Conservation (phyloP, 352 stramenopile species). For the Discostella stelligera region DNA sequence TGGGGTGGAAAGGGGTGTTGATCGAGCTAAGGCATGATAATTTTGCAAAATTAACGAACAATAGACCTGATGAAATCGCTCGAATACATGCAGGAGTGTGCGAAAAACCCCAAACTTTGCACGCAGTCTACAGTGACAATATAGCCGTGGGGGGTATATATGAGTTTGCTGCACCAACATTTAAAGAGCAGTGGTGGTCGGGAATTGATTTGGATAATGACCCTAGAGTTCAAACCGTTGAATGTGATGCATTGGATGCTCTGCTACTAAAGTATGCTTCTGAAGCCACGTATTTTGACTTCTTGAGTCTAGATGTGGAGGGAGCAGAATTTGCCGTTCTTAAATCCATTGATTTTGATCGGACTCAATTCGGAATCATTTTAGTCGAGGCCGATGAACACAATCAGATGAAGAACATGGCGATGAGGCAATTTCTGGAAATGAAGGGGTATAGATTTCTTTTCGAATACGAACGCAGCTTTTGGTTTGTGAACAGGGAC, state of each 20-base stretch:
- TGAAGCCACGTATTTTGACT: constrained; percentile 35
- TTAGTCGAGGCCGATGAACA: constrained; percentile 21
- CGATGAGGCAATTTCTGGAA: constrained; percentile 3
- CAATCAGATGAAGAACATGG: constrained; percentile 21
- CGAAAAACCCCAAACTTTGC: constrained; percentile 3
- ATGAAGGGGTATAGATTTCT: constrained; percentile 9
- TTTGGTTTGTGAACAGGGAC: constrained; percentile 10
- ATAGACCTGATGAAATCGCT: constrained; percentile 18
- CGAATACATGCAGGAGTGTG: constrained; percentile 15
- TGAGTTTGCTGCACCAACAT: neutral
- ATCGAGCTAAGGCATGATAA: constrained; percentile 19
- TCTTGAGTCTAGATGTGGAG: constrained; percentile 40
- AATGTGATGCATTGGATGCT: constrained; percentile 6
- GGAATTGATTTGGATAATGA: constrained; percentile 9
- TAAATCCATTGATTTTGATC: constrained; percentile 28
- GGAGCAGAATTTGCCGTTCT: constrained; percentile 34
- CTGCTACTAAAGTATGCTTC: neutral
- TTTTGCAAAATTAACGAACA: neutral
- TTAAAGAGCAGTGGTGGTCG: neutral
- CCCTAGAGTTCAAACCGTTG: constrained; percentile 12
- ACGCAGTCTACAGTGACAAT: constrained; percentile 12
- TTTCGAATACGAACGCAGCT: neutral
- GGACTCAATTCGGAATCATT: constrained; percentile 27
- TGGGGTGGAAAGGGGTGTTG: constrained; percentile 30
- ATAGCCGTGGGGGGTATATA: constrained; percentile 1